phyloP scores from a whole-genome alignment of 2,329 filamentous ascomycete genomes.

The Chlorencoelia australis region DNA sequence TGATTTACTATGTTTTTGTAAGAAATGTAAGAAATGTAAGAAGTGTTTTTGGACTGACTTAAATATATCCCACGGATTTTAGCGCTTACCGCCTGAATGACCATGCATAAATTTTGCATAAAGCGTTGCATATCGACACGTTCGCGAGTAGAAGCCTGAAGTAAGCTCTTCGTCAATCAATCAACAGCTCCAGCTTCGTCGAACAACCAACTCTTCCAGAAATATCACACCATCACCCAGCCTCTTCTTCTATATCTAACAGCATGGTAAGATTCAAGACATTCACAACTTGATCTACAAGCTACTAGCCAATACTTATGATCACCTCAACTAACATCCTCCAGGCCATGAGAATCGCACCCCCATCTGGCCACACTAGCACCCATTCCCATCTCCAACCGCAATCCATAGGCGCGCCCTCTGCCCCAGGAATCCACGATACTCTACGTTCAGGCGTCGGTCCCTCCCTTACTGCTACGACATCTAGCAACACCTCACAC shows the following conservation, averaged over 20 bases:
- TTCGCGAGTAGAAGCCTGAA: conserved; percentile 5
- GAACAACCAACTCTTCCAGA: not conserved
- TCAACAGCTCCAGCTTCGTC: not conserved
- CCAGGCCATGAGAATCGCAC: conserved; percentile 84
- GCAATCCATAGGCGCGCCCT: conserved; percentile 64
- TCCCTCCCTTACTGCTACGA: conserved; percentile 43
- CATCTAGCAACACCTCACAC: conserved; percentile 30
- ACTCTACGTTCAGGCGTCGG: conserved; percentile 77
- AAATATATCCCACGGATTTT: no score
- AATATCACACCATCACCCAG: not conserved
- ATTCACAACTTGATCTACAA: not conserved
- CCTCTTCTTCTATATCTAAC: not conserved
- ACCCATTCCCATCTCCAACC: conserved; percentile 51
- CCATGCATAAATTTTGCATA: no score
- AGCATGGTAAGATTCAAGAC: no score
- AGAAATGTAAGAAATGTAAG: not conserved
- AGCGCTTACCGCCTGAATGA: no score
- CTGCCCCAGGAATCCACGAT: conserved; percentile 87
- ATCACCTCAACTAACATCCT: conserved; percentile 4
- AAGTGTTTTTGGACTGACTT: not conserved
- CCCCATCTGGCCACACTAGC: conserved; percentile 54
- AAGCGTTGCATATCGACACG: conserved; percentile 7
- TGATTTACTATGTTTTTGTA: not conserved
- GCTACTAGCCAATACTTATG: no score
- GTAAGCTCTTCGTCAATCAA: not conserved